Percentiles rank a stretch among this genome's conserved stretches.
Conservation (phyloP, 1,284 basidiomycete genomes). For the Puccinia coronata region DNA sequence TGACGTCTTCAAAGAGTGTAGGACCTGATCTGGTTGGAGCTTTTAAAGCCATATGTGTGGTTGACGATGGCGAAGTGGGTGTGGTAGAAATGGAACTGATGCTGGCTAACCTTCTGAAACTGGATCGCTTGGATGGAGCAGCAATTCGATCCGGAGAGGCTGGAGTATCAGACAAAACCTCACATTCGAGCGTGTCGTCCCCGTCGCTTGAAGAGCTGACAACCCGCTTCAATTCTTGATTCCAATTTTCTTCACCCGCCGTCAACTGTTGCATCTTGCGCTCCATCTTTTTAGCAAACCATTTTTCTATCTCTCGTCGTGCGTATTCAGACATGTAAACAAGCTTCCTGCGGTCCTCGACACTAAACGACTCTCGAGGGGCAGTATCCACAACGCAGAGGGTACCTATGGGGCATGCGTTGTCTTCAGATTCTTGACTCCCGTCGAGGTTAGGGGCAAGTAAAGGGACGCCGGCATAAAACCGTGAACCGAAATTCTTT, state of each 20-base stretch:
- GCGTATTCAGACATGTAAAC: conserved; percentile 51
- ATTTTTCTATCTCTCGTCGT: conserved; percentile 52
- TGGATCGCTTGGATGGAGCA: neutral
- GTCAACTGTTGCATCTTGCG: conserved; percentile 22
- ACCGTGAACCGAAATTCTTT: conserved; percentile 24
- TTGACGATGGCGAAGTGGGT: conserved; percentile 11
- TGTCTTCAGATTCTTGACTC: conserved; percentile 38
- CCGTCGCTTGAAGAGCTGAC: conserved; percentile 4
- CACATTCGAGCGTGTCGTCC: neutral
- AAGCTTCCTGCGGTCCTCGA: conserved; percentile 54
- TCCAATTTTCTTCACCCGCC: conserved; percentile 9
- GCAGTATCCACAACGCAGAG: conserved; percentile 55
- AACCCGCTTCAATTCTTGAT: conserved; percentile 18
- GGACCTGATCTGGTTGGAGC: conserved; percentile 14
- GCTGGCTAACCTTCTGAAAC: conserved; percentile 1
- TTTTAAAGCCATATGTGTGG: neutral
- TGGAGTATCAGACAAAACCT: conserved; percentile 18
- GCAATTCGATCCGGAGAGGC: neutral
- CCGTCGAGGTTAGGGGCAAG: conserved; percentile 49
- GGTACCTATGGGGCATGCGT: conserved; percentile 54
- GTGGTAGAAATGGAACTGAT: conserved; percentile 14
- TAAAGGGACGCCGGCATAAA: conserved; percentile 51
- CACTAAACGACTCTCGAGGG: conserved; percentile 53
- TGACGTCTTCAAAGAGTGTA: conserved; percentile 30
- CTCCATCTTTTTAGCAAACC: conserved; percentile 50